A percentile compares a stretch with the other conserved stretches of the same genome.
These are phyloP conservation scores for Erythrobasidium hasegawianum DNA, from an alignment of 1,284 basidiomycete species.

Conservation along the genomic window DNA sequence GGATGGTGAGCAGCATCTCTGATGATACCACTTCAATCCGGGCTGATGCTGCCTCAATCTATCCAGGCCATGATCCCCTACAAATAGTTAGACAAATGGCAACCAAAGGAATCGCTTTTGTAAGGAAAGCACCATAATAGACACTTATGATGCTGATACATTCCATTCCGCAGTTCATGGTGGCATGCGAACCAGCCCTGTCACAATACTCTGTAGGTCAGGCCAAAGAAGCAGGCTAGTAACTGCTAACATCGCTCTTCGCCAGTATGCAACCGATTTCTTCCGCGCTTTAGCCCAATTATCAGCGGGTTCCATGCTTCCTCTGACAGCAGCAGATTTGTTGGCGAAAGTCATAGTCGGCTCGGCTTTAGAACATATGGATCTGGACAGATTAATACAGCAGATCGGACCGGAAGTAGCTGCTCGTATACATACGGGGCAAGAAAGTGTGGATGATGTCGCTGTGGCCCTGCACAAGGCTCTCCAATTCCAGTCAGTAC, in stretches of 20 bases:
- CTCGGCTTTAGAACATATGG: slow-evolving; percentile 93
- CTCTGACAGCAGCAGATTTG: slow-evolving; percentile 89
- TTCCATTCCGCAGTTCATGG: slow-evolving; percentile 68
- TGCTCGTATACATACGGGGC: slow-evolving; percentile 71
- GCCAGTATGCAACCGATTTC: slow-evolving; percentile 75
- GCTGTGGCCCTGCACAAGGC: slow-evolving; percentile 88
- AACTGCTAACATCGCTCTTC: slow-evolving; percentile 33
- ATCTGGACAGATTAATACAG: slow-evolving; percentile 89
- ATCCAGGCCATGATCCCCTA: slow-evolving; percentile 72
- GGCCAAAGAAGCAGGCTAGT: neutral
- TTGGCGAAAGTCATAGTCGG: slow-evolving; percentile 97
- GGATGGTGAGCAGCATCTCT: slow-evolving; percentile 37
- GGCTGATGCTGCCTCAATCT: neutral
- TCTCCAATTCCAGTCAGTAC: slow-evolving; percentile 59
- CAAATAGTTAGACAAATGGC: slow-evolving; percentile 86
- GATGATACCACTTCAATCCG: neutral
- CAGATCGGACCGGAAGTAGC: slow-evolving; percentile 93
- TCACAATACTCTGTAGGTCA: slow-evolving; percentile 77
- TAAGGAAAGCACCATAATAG: slow-evolving; percentile 51
- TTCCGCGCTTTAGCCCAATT: slow-evolving; percentile 88
- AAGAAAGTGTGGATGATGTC: slow-evolving; percentile 93
- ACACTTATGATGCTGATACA: neutral
- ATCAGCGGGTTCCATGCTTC: slow-evolving; percentile 91
- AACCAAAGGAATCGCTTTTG: slow-evolving; percentile 78
- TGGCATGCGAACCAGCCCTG: slow-evolving; percentile 95